A percentile compares a stretch with the other conserved stretches of the same genome.
Conservation (phyloP, 73 alveolate species). For the Tetrahymena borealis region DNA sequence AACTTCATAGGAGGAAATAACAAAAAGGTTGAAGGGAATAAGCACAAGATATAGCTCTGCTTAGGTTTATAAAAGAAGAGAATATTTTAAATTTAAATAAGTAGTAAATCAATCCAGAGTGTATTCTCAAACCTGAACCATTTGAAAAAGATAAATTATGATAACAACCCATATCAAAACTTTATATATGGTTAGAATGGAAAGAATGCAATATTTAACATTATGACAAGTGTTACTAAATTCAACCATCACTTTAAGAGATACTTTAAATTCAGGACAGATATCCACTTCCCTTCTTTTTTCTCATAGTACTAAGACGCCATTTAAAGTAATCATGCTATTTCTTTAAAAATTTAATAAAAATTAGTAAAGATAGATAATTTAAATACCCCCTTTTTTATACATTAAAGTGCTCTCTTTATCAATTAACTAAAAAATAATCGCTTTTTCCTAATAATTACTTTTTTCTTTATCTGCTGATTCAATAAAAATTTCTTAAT, state of each 20-base stretch:
- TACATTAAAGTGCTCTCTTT: too few relatives aligned
- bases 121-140: not conserved
- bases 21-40: not conserved
- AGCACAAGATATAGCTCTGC: not conserved
- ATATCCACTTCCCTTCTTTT: not conserved
- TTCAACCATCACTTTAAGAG: not conserved
- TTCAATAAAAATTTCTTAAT: too few relatives aligned
- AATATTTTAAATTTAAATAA: not conserved
- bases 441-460: too few relatives aligned
- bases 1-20: not conserved
- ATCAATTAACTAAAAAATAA: too few relatives aligned
- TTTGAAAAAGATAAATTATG: not conserved
- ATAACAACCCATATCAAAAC: not conserved
- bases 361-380: too few relatives aligned
- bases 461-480: too few relatives aligned
- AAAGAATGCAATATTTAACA: not conserved
- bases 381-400: too few relatives aligned
- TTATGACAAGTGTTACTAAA: not conserved
- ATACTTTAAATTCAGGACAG: not conserved
- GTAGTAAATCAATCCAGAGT: not conserved
- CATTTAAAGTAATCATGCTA: not conserved
- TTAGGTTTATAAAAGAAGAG: not conserved
- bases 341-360: not conserved
- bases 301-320: not conserved
- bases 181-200: not conserved